Evolutionary conservation across 2,329 filamentous ascomycete species (phyloP).

Genomic region (Mycocentrospora acerina): DNA sequence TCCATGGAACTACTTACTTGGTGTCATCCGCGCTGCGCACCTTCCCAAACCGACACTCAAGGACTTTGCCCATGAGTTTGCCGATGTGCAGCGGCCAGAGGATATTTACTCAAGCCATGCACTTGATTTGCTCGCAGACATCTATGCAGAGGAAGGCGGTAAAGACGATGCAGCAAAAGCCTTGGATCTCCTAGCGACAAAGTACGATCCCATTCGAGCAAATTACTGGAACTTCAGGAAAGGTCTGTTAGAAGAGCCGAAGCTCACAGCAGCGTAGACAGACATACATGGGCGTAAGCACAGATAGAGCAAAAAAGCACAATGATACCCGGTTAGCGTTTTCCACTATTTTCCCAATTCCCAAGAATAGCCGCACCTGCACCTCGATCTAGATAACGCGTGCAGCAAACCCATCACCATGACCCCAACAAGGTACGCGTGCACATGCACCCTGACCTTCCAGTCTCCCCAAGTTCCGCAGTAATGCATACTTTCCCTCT

Average conservation of each 20-base stretch:
- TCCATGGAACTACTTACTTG: constrained; percentile 88
- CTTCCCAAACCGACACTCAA: constrained; percentile 53
- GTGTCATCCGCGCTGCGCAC: constrained; percentile 68
- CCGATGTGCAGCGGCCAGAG: constrained; percentile 49
- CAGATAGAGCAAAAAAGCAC: constrained; percentile 5
- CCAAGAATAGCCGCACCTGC: too few species aligned
- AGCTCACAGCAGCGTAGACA: constrained; percentile 22
- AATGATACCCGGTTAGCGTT: constrained; percentile 29
- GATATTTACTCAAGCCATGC: constrained; percentile 62
- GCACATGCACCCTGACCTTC: neutral
- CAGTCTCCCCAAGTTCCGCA: neutral
- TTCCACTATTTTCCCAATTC: too few species aligned
- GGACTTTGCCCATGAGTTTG: constrained; percentile 57
- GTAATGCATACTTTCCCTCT: neutral
- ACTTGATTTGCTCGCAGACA: constrained; percentile 71
- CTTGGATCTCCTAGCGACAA: constrained; percentile 72
- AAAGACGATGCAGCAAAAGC: constrained; percentile 67
- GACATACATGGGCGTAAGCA: constrained; percentile 4
- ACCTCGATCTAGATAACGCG: too few species aligned
- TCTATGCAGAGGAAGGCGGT: constrained; percentile 58
- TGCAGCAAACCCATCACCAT: too few species aligned
- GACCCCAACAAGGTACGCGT: too few species aligned
- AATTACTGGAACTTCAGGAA: constrained; percentile 90
- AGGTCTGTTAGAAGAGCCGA: constrained; percentile 27
- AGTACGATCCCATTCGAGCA: constrained; percentile 86